Conservation (phyloP, 176 grass and related monocot species). For the Triticum timopheevii region DNA sequence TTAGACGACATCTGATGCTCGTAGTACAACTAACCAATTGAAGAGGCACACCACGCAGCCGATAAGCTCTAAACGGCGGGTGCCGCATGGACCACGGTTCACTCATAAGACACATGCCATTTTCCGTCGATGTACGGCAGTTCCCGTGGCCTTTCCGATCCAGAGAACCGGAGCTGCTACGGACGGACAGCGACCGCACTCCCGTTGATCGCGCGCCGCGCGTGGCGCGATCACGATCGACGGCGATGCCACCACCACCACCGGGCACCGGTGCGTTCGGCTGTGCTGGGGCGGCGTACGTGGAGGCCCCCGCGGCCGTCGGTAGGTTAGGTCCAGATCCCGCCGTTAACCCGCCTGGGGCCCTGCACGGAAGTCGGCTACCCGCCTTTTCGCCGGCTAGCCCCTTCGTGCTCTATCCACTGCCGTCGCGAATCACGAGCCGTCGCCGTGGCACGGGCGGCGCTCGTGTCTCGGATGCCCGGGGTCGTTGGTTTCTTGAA, state of each 20-base stretch:
- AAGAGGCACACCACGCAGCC: not conserved
- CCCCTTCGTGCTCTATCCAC: slow-evolving; percentile 2
- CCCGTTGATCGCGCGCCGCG: not conserved
- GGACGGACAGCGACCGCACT: not conserved
- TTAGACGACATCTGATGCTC: not conserved
- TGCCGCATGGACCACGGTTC: not conserved
- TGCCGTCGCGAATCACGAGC: slow-evolving; percentile 1
- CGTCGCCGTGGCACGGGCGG: not conserved
- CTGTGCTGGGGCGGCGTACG: slow-evolving; percentile 21
- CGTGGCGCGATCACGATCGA: not conserved
- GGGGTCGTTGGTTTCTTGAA: not conserved
- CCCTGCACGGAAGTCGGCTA: slow-evolving; percentile 18
- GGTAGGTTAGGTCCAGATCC: not conserved
- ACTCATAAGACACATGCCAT: not conserved
- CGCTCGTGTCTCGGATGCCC: not conserved
- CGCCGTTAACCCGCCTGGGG: not conserved
- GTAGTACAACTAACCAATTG: not conserved
- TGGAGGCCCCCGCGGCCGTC: slow-evolving; percentile 24
- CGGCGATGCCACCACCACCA: not conserved
- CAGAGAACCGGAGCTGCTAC: not conserved
- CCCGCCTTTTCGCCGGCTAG: not conserved
- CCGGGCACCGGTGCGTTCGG: not conserved
- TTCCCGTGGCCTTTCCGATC: not conserved
- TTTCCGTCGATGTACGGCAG: slow-evolving; percentile 12
- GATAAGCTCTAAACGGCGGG: not conserved